Base-by-base conservation (phyloP, 441 rosid species). In the Sinapis alba region DNA sequence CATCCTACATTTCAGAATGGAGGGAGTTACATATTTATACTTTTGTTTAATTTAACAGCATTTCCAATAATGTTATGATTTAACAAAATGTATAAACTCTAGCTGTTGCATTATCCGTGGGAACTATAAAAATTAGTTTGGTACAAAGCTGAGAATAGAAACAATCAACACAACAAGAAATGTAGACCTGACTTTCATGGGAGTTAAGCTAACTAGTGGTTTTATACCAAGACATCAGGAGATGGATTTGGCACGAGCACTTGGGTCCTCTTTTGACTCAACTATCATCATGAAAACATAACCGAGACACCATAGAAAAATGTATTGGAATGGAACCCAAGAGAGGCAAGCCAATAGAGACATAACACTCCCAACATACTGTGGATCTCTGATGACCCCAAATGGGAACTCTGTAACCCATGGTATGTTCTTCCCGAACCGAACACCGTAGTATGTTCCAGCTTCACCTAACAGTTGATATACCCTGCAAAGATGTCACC, bases 391-490 rank as follows among this genome's bases (percentile, higher is more conserved):
- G 21, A 92, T 88, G 57, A 68, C 87, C 32, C 97, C 99, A 64
- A 95, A 92, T 38, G 99, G 98, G 62, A 95, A 95, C 77, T 86
- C 89, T 45, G 88, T 89, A 51, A 88, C 98, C 99, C 99, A 92
- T 0, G 92, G 93, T 71, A 90, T 78, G 73, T 24, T 85, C 89
- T 88, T 87, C 32, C 97, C 99, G 20, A 92, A 90, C 16, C 94
- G 81, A n/a, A 95, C 88, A 18, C 98, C 96, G 58, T 95, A 90
- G 76, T 90, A 92, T n/a, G 93, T 89, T 57, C 98, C 97, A 0
- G 91, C 69, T 84, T 95, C 97, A 78, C 98, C 97, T 43, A 95
- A 88, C 78, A 92, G 80, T 71, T 87, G 95, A 83, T 86, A 94
- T 9, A 90, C 98, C 86, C 97, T 90, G 87, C 66, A 78, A 72